Evolutionary conservation across 2,329 filamentous ascomycete species (phyloP), one percentile per base, ranked within the genome.

Genomic region (Penicillium sp.): DNA sequence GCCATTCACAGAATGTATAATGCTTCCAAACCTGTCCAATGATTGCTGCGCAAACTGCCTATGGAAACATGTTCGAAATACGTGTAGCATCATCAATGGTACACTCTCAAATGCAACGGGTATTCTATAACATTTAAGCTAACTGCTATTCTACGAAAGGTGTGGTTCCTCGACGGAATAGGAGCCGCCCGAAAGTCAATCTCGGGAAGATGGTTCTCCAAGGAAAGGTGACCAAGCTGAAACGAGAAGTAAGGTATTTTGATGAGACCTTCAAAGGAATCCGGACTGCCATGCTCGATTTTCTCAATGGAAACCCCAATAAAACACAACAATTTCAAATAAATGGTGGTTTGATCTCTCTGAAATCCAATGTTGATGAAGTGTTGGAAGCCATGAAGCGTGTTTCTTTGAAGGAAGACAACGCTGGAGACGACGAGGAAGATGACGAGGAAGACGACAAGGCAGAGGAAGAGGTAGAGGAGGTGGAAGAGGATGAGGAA

Each of bases 11-110:
- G 39, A 23, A 42, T 42, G 39, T 25, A 9, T 25, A 17, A 42
- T 1, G 4, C 6, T 42, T 10, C 43, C 1, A 4, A 7, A 1
- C 6, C 3, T 23, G 12, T 13, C n/a, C 12, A 4, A 3, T 1
- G 19, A 12, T 41, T 15, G 43, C 19, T 47, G 43, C 13, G 27
- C 27, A 35, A 48, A 21, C 19, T 48, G 44, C 29, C 4, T 35
- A 15, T 33, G 29, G 44, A 35, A 17, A 13, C 3, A 21, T 13
- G 0, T 0, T n/a, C 1, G 1, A 8, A 21, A 3, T 2, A 3
- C 0, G 19, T 47, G 43, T 9, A 21, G 10, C 25, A 2, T 31
- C 6, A 1, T 5, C 39, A 17, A 17, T 25, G 21, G 39, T 42
- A 42, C 21, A 9, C 9, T 17, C 21, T 25, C 21, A 6, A 15